Evolutionary conservation across 2,329 filamentous ascomycete species (phyloP).

Genomic region (Pestalotiopsis sp.): DNA sequence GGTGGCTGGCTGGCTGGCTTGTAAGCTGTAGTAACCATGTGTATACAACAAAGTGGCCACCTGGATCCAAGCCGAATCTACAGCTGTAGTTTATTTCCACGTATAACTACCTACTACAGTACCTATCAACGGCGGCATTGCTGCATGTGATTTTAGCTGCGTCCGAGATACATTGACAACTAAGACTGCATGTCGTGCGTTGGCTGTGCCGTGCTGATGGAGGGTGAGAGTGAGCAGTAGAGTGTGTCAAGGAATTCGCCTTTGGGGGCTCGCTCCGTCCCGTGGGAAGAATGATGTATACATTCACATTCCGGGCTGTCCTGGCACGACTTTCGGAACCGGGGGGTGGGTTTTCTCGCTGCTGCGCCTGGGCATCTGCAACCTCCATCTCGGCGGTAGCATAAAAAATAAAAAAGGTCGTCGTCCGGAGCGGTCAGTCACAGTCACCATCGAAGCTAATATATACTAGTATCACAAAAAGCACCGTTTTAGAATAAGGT

Average conservation of each 20-base stretch:
- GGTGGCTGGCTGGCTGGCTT: background rate
- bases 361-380: background rate
- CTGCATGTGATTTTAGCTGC: conserved; percentile 21
- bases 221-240: background rate
- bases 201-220: conserved; percentile 19
- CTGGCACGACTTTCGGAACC: background rate
- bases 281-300: conserved; percentile 1
- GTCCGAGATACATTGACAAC: conserved; percentile 23
- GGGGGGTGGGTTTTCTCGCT: background rate
- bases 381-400: background rate
- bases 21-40: background rate
- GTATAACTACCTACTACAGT: background rate
- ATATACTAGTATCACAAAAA: background rate
- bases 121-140: conserved; percentile 1
- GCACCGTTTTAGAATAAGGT: background rate
- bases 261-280: conserved; percentile 6
- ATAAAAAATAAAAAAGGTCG: background rate
- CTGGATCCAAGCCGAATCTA: conserved; percentile 3
- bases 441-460: background rate
- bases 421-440: background rate
- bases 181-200: conserved; percentile 25
- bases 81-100: background rate
- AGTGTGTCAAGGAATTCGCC: background rate
- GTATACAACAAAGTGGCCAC: background rate
- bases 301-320: background rate